Conservation (phyloP, 179 eudicot species). For the Nepenthes alata region DNA sequence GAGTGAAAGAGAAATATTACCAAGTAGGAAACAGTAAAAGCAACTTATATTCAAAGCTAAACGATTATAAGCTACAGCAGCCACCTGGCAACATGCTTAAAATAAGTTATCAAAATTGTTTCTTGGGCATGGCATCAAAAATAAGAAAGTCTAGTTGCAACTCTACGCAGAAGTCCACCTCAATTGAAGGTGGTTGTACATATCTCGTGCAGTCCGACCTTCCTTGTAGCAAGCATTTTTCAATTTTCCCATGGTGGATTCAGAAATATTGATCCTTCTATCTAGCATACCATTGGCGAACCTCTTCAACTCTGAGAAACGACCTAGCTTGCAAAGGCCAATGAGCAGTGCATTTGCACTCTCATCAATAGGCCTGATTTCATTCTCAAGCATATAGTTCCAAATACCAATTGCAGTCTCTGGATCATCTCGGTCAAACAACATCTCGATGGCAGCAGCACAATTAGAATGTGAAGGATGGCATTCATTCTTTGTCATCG, state of each 20-base stretch:
- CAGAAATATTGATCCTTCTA: constrained; percentile 40
- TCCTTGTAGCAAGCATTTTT: constrained; percentile 32
- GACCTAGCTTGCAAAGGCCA: constrained; percentile 44
- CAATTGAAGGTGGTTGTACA: constrained; percentile 40
- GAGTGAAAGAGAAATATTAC: too few species aligned
- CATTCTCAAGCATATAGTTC: constrained; percentile 46
- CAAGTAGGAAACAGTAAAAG: background rate
- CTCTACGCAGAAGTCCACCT: constrained; percentile 39
- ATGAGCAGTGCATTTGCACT: constrained; percentile 56
- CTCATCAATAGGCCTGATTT: constrained; percentile 35
- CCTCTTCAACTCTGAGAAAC: constrained; percentile 48
- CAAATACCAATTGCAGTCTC: constrained; percentile 67
- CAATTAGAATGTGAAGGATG: constrained; percentile 47
- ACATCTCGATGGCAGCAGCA: constrained; percentile 47
- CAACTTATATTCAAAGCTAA: constrained; percentile 1
- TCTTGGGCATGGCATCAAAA: background rate
- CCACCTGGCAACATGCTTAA: background rate
- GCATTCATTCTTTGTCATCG: constrained; percentile 73
- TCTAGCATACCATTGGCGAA: constrained; percentile 50
- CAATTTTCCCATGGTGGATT: constrained; percentile 57
- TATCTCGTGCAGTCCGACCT: constrained; percentile 39
- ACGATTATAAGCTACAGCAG: constrained; percentile 2
- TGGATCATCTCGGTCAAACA: constrained; percentile 68
- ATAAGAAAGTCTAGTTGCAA: background rate
- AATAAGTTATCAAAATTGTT: constrained; percentile 6